Evolutionary conservation across 495 filamentous ascomycete species (phyloP).

Genomic region (Pseudevernia furfuracea): DNA sequence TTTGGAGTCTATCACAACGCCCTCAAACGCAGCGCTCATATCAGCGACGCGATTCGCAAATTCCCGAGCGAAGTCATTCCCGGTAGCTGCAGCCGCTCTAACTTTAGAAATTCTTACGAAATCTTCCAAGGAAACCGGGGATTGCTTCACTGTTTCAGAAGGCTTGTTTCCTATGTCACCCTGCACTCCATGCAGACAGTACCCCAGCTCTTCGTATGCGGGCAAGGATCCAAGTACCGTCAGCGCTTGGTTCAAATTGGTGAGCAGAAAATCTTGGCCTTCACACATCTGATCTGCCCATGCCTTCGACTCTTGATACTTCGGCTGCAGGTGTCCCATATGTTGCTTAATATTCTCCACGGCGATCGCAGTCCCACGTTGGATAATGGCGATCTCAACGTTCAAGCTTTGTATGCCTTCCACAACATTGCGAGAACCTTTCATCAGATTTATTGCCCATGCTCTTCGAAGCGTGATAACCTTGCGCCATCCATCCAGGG

Average conservation of each 20-base stretch:
- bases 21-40: slow-evolving; percentile 44
- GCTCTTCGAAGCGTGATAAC: slow-evolving; percentile 63
- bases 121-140: slow-evolving; percentile 52
- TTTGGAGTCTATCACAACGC: slow-evolving; percentile 44
- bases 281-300: slow-evolving; percentile 65
- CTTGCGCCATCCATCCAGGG: slow-evolving; percentile 73
- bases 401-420: slow-evolving; percentile 45
- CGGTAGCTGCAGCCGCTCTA: slow-evolving; percentile 51
- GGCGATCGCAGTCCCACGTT: slow-evolving; percentile 65
- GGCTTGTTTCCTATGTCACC: slow-evolving; percentile 22
- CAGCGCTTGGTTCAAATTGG: slow-evolving; percentile 62
- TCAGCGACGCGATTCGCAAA: slow-evolving; percentile 48
- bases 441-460: slow-evolving; percentile 66
- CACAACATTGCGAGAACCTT: slow-evolving; percentile 54
- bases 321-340: slow-evolving; percentile 63
- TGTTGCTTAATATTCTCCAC: slow-evolving; percentile 75
- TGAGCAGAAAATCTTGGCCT: slow-evolving; percentile 58
- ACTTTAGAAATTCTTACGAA: slow-evolving; percentile 63
- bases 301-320: slow-evolving; percentile 60
- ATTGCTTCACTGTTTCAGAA: slow-evolving; percentile 29
- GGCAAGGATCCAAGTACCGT: slow-evolving; percentile 54
- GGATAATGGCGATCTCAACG: slow-evolving; percentile 61
- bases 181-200: slow-evolving; percentile 26
- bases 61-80: slow-evolving; percentile 38
- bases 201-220: slow-evolving; percentile 45